A percentile compares a stretch with the other conserved stretches of the same genome.
These are phyloP conservation scores for Cryphonectria nitschkei DNA, from an alignment of 2,329 filamentous ascomycete genomes.

Conservation along the genomic window DNA sequence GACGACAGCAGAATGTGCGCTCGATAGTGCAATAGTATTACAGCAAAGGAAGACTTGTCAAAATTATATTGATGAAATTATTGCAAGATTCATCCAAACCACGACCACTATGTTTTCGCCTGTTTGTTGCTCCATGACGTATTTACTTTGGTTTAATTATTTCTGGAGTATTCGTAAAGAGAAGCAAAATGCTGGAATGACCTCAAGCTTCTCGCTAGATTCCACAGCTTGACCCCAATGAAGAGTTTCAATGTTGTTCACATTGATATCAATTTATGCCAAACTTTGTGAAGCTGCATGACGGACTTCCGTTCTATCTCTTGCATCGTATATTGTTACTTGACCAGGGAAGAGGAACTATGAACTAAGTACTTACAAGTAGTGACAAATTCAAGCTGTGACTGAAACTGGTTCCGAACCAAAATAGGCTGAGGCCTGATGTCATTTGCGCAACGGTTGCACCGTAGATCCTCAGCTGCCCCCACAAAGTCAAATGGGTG, in stretches of 20 bases:
- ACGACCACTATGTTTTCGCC: not conserved
- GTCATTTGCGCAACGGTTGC: not conserved
- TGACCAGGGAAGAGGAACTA: not conserved
- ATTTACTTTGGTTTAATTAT: not conserved
- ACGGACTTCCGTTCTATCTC: not conserved
- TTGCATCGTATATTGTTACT: not conserved
- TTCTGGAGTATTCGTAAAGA: not conserved
- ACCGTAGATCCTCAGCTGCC: not conserved
- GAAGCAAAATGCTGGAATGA: not conserved
- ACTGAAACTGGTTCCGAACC: not conserved
- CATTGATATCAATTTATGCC: not conserved
- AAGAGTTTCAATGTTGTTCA: not conserved
- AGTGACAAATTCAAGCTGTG: not conserved
- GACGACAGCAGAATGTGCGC: no score
- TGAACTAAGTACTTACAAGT: not conserved
- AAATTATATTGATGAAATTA: no score
- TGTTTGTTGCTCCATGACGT: not conserved
- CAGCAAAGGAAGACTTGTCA: no score
- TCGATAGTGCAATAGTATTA: no score
- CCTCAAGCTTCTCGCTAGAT: not conserved
- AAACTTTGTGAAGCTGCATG: not conserved
- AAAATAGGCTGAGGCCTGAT: not conserved
- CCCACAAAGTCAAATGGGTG: not conserved
- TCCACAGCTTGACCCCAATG: not conserved
- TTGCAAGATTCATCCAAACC: not conserved